phyloP scores from a whole-genome alignment of 2,329 filamentous ascomycete genomes.

The Alternaria rosae region DNA sequence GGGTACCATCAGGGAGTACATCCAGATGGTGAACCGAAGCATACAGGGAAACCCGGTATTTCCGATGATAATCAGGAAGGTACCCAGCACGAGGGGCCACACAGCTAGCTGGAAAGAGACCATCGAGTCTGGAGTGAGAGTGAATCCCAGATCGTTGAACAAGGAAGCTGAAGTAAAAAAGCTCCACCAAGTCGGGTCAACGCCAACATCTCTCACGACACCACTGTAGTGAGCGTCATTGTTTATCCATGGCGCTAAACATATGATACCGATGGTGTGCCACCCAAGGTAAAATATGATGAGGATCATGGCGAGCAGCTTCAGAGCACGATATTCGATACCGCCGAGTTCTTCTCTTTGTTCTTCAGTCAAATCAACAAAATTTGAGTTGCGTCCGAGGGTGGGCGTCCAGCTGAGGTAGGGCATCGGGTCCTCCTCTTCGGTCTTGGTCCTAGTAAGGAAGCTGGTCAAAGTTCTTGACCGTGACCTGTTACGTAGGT shows the following conservation, averaged over 20 bases:
- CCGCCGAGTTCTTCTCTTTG: constrained; percentile 95
- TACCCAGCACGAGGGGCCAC: constrained; percentile 77
- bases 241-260: constrained; percentile 82
- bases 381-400: constrained; percentile 90
- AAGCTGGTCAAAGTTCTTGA: constrained; percentile 67
- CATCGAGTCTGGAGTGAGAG: constrained; percentile 94
- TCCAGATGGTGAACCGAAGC: constrained; percentile 92
- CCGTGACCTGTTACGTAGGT: constrained; percentile 39
- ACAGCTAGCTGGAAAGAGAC: constrained; percentile 80
- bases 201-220: constrained; percentile 67
- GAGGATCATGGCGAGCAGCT: constrained; percentile 81
- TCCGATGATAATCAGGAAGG: constrained; percentile 89
- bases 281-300: constrained; percentile 83
- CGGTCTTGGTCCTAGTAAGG: constrained; percentile 62
- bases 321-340: constrained; percentile 93
- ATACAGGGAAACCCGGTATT: constrained; percentile 97
- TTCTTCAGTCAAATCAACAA: constrained; percentile 85
- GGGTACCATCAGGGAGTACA: constrained; percentile 71
- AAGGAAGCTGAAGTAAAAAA: constrained; percentile 87
- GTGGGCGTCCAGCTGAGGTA: constrained; percentile 96
- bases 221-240: constrained; percentile 64
- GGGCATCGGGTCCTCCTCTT: constrained; percentile 67
- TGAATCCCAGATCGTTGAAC: constrained; percentile 95
- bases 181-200: constrained; percentile 84
- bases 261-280: constrained; percentile 76